These are phyloP conservation scores for sunflower (Helianthus annuus) DNA, from an alignment of 129 eudicot genomes.

Conservation along the genomic window HanXRQr2.0-SUNRISE NC_035445.2:118332817-118333316, in stretches of 20 bases:
- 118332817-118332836: neutral
- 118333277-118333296: too few relatives aligned
- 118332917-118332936: too few relatives aligned
- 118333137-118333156: neutral
- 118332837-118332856: neutral
- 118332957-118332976: too few relatives aligned
- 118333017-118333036: neutral
- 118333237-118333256: neutral
- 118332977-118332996: neutral
- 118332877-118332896: neutral
- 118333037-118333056: neutral
- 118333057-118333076: neutral
- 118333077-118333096: neutral
- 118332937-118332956: too few relatives aligned
- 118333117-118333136: too few relatives aligned
- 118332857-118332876: neutral
- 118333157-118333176: neutral
- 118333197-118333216: neutral
- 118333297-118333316: too few relatives aligned
- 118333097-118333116: too few relatives aligned
- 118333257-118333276: neutral
- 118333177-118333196: too few relatives aligned
- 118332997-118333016: neutral
- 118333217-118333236: neutral
- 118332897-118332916: neutral